phyloP scores from a whole-genome alignment of 108 stramenopile genomes.

The Chaetoceros tenuissimus region DNA sequence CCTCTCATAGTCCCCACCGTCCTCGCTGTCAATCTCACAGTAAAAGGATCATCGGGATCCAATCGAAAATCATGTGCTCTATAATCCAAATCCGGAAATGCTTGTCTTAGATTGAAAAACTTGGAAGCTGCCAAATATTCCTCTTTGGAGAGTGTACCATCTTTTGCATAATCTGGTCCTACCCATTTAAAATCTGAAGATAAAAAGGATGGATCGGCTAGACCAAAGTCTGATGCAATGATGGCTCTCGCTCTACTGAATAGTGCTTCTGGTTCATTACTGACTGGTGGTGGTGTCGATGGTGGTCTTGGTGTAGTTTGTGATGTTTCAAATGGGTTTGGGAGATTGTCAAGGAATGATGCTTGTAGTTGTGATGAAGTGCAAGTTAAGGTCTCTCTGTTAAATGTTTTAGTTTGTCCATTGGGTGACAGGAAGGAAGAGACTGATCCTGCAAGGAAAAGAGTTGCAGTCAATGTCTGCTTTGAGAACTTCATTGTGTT shows the following conservation, averaged over 20 bases:
- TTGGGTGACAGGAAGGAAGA: not conserved
- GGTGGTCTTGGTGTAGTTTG: not conserved
- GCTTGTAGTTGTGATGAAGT: not conserved
- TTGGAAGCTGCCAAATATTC: conserved; percentile 48
- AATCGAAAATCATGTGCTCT: conserved; percentile 47
- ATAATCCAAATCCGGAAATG: conserved; percentile 53
- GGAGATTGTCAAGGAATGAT: not conserved
- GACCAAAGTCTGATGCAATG: conserved; percentile 15
- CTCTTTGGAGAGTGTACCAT: conserved; percentile 25
- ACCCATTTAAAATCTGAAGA: conserved; percentile 30
- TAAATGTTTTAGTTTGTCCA: too few relatives aligned
- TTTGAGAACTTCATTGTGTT: not conserved
- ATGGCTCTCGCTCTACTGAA: conserved; percentile 6
- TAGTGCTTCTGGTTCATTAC: conserved; percentile 6
- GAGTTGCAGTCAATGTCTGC: not conserved
- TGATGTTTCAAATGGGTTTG: not conserved
- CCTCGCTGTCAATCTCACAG: conserved; percentile 39
- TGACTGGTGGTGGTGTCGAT: not conserved
- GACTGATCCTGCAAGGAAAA: not conserved
- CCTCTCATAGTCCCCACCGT: conserved; percentile 37
- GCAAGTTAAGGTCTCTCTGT: too few relatives aligned
- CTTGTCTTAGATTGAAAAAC: conserved; percentile 34
- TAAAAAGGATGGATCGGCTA: conserved; percentile 11
- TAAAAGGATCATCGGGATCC: conserved; percentile 16
- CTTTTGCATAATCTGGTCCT: conserved; percentile 14